Conservation (phyloP, 768 basidiomycete species). For the Termitomyces sp. region DNA sequence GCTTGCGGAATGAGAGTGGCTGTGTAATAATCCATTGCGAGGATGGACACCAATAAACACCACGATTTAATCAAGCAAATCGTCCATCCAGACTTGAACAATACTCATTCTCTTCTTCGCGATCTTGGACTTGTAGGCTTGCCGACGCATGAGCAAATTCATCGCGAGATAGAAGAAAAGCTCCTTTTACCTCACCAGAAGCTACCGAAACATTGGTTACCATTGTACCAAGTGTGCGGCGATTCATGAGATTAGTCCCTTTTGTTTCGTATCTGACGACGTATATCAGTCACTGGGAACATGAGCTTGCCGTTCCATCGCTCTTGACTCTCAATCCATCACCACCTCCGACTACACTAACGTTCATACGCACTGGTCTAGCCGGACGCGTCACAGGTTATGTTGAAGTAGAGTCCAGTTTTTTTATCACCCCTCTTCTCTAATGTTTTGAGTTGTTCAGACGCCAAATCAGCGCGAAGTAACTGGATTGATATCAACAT, state of each 20-base stretch:
- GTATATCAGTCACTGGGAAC: constrained; percentile 63
- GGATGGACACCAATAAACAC: constrained; percentile 25
- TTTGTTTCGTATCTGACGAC: constrained; percentile 9
- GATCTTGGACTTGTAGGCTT: constrained; percentile 51
- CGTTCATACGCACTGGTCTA: constrained; percentile 74
- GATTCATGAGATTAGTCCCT: not conserved
- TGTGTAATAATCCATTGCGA: constrained; percentile 2
- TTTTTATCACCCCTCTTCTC: not conserved
- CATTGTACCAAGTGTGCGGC: constrained; percentile 78
- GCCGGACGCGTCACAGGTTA: constrained; percentile 79
- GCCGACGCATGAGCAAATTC: constrained; percentile 55
- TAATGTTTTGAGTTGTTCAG: constrained; percentile 27
- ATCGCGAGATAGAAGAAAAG: constrained; percentile 67
- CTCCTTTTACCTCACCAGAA: constrained; percentile 63
- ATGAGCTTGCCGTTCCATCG: constrained; percentile 52
- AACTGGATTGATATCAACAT: constrained; percentile 79
- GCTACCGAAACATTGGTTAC: constrained; percentile 68
- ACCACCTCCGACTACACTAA: constrained; percentile 66
- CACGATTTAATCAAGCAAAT: constrained; percentile 39
- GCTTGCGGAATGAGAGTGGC: constrained; percentile 4
- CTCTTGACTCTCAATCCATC: constrained; percentile 63
- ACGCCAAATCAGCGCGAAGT: constrained; percentile 45
- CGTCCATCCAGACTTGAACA: constrained; percentile 32
- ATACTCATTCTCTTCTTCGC: constrained; percentile 39
- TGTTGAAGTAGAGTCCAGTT: constrained; percentile 51